Conservation (phyloP, 768 basidiomycete genomes). For the Auricularia auricula-judae region DNA sequence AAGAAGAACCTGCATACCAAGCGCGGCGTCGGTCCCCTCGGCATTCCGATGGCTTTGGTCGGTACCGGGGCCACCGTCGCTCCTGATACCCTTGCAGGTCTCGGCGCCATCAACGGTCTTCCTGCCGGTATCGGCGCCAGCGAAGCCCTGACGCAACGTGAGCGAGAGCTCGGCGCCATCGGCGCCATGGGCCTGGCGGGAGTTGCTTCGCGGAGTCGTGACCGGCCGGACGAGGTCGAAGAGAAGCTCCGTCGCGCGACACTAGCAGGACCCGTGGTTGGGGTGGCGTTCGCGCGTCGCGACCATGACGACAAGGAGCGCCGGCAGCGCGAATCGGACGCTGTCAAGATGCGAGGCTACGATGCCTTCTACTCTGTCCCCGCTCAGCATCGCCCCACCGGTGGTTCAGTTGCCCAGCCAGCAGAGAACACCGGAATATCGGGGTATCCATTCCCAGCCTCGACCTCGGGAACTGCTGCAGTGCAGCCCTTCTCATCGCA, state of each 20-base stretch:
- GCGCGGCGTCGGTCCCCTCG: conserved; percentile 67
- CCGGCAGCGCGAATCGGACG: conserved; percentile 25
- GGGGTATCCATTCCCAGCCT: neutral
- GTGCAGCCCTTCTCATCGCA: neutral
- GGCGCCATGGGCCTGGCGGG: conserved; percentile 36
- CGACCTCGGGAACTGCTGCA: neutral
- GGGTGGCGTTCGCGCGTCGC: neutral
- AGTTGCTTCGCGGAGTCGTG: conserved; percentile 22
- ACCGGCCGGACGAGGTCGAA: conserved; percentile 50
- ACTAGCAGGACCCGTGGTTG: neutral
- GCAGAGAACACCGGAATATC: neutral
- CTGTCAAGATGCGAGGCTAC: conserved; percentile 36
- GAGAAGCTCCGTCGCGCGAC: conserved; percentile 1
- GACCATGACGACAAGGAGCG: conserved; percentile 6
- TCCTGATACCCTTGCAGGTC: conserved; percentile 15
- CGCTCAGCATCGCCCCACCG: conserved; percentile 24
- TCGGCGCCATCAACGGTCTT: conserved; percentile 18
- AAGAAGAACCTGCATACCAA: conserved; percentile 99
- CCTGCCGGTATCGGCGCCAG: conserved; percentile 8
- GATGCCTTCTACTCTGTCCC: conserved; percentile 70
- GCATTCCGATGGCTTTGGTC: conserved; percentile 11
- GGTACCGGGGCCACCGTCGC: conserved; percentile 19
- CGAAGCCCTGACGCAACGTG: conserved; percentile 29
- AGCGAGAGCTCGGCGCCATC: conserved; percentile 36
- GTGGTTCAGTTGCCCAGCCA: neutral